Percentiles rank a stretch among this genome's conserved stretches.
phyloP scores from a whole-genome alignment of 2,329 filamentous ascomycete species.

The Aspergillus eucalypticola region DNA sequence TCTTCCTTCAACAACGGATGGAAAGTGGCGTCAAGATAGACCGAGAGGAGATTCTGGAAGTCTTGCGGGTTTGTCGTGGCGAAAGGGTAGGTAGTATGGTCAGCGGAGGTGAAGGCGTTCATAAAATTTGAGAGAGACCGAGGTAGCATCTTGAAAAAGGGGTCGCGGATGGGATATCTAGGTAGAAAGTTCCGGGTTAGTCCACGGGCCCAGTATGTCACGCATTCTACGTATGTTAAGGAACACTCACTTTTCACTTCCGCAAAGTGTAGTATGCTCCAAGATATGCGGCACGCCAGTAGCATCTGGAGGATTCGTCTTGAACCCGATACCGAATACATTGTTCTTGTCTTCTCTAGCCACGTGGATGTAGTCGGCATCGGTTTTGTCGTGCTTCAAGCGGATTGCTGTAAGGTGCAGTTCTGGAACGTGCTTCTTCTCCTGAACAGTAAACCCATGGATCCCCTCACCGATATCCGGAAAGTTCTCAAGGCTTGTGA shows the following conservation, averaged over 20 bases:
- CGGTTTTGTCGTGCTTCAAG: constrained; percentile 90
- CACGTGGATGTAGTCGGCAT: constrained; percentile 93
- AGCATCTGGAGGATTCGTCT: constrained; percentile 95
- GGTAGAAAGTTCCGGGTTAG: constrained; percentile 16
- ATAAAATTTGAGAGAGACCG: constrained; percentile 99
- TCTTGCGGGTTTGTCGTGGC: constrained; percentile 95
- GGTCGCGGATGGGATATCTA: constrained; percentile 94
- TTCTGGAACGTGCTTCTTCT: constrained; percentile 90
- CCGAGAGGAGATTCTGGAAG: constrained; percentile 92
- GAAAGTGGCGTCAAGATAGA: constrained; percentile 93
- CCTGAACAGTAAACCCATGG: constrained; percentile 88
- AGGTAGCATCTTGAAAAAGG: constrained; percentile 99
- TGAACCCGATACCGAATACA: constrained; percentile 99
- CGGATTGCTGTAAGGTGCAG: constrained; percentile 88
- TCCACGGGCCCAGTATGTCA: not conserved
- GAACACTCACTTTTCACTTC: constrained; percentile 77
- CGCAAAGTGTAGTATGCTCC: constrained; percentile 95
- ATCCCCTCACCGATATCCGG: constrained; percentile 81
- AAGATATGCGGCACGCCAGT: constrained; percentile 96
- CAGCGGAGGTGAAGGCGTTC: constrained; percentile 96
- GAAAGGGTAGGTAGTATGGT: constrained; percentile 97
- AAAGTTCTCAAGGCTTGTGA: constrained; percentile 73
- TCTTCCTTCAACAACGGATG: constrained; percentile 84
- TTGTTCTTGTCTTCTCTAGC: constrained; percentile 96
- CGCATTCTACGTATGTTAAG: not conserved